These are phyloP conservation scores for Tricholoma terreum DNA, from an alignment of 768 basidiomycete species.

Conservation along the genomic window DNA sequence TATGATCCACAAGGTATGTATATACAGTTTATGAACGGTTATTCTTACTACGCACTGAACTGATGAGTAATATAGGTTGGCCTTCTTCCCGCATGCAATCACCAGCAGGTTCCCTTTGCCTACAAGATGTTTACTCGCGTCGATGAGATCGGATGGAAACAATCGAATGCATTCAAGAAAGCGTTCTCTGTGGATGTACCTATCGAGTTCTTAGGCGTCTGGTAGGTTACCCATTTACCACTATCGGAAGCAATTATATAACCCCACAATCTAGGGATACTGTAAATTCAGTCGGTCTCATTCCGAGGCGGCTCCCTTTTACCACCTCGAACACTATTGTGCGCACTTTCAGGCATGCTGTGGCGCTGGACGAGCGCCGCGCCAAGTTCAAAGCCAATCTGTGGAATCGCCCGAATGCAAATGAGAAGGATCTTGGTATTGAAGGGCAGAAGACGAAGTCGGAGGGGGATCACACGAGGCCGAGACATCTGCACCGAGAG, in stretches of 20 bases:
- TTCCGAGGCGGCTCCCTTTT: constrained; percentile 42
- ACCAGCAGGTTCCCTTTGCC: constrained; percentile 57
- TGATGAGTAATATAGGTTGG: constrained; percentile 37
- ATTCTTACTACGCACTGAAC: not conserved
- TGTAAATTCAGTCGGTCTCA: constrained; percentile 46
- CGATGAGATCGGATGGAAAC: constrained; percentile 22
- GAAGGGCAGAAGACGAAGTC: constrained; percentile 14
- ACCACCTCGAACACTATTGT: constrained; percentile 42
- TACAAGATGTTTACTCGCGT: constrained; percentile 51
- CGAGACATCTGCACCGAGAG: not conserved
- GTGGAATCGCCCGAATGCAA: constrained; percentile 27
- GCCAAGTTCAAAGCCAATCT: constrained; percentile 44
- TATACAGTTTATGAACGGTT: constrained; percentile 19
- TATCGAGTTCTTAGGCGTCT: constrained; percentile 51
- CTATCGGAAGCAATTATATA: not conserved
- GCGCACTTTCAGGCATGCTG: constrained; percentile 45
- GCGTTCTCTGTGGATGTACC: constrained; percentile 42
- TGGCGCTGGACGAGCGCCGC: constrained; percentile 48
- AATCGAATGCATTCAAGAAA: constrained; percentile 39
- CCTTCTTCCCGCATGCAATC: constrained; percentile 52
- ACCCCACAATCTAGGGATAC: constrained; percentile 41
- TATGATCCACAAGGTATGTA: constrained; percentile 51
- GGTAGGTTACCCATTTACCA: constrained; percentile 25
- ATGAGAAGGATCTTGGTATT: constrained; percentile 30
- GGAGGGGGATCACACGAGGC: not conserved